Evolutionary conservation across 768 basidiomycete species (phyloP), one percentile per base, ranked within the genome.

Genomic region (Hygrophoropsis aurantiaca): DNA sequence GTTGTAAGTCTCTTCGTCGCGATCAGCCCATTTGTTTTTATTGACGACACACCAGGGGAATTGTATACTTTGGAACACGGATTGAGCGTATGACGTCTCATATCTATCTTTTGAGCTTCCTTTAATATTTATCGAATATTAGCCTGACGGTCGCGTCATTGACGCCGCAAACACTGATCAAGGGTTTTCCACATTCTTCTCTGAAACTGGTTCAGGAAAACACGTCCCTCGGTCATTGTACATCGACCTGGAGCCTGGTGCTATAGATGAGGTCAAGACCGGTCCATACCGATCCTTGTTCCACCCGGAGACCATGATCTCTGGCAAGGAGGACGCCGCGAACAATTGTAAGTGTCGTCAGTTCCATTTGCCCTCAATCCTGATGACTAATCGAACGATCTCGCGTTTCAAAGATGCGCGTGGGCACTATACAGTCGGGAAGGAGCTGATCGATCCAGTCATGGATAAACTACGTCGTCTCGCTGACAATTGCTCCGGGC

Each of bases 121-220:
- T 30, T 6, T 6, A 13, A 30, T 30, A 13, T 30, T 30, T 30
- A 30, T 13, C 15, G 27, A 15, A 19, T 34, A 46, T 44, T 59
- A 97, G 94, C 88, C 93, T 46, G 94, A 97, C 67, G 94, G 94
- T 66, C 91, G 93, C 61, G 77, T 94, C 54, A 66, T 76, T 48
- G 84, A 86, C 55, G 79, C 78, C 55, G 80, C 85, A n/a, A 72
- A 66, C 54, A 78, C 74, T 53, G 90, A 97, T 64, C 80, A 79
- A 58, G 95, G 97, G 40, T 97, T 97, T 75, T 90, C 89, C 40
- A 98, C 95, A 37, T 98, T 99, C 82, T 99, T 98, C 77, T 94
- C 91, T 33, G 95, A 90, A 71, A 89, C 88, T 41, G 88, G 89
- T 58, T 82, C 87, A 38, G 94, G 94, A 54, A 97, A 97, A 77